phyloP scores from a whole-genome alignment of 768 basidiomycete species.

The Pleurotus djamor region DNA sequence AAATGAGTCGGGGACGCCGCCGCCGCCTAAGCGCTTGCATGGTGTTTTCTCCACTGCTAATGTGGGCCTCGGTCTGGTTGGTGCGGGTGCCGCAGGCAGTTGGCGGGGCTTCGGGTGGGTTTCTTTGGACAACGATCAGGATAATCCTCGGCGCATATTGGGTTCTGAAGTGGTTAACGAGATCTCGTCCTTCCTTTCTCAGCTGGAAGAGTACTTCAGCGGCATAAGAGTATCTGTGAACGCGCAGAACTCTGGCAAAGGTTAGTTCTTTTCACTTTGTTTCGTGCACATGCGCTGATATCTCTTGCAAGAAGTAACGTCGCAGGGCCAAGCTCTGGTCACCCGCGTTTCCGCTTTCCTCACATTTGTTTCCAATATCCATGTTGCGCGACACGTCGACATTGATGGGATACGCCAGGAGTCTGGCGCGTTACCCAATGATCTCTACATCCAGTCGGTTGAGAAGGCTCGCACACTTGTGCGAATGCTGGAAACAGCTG shows the following conservation, averaged over 20 bases:
- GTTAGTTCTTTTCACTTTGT: constrained; percentile 21
- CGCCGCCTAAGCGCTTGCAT: constrained; percentile 35
- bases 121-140: constrained; percentile 46
- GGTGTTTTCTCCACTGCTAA: constrained; percentile 62
- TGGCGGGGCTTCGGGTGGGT: constrained; percentile 92
- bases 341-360: constrained; percentile 59
- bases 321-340: constrained; percentile 47
- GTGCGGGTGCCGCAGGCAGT: constrained; percentile 69
- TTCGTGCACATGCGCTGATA: neutral
- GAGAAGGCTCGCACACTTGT: constrained; percentile 66
- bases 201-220: constrained; percentile 50
- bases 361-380: constrained; percentile 60
- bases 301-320: constrained; percentile 36
- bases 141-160: constrained; percentile 45
- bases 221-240: constrained; percentile 31
- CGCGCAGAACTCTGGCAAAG: constrained; percentile 29
- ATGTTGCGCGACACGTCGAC: constrained; percentile 81
- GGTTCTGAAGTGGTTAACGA: constrained; percentile 53
- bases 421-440: constrained; percentile 36
- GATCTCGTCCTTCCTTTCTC: constrained; percentile 41
- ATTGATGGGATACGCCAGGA: constrained; percentile 70
- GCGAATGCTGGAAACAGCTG: constrained; percentile 63
- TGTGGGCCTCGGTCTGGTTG: constrained; percentile 76
- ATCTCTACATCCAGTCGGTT: constrained; percentile 61
- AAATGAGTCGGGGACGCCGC: constrained; percentile 35